A percentile compares a stretch with the other conserved stretches of the same genome.
These are phyloP conservation scores for Candida pseudoglaebosa DNA, from an alignment of 805 yeast genomes.

Conservation along the genomic window DNA sequence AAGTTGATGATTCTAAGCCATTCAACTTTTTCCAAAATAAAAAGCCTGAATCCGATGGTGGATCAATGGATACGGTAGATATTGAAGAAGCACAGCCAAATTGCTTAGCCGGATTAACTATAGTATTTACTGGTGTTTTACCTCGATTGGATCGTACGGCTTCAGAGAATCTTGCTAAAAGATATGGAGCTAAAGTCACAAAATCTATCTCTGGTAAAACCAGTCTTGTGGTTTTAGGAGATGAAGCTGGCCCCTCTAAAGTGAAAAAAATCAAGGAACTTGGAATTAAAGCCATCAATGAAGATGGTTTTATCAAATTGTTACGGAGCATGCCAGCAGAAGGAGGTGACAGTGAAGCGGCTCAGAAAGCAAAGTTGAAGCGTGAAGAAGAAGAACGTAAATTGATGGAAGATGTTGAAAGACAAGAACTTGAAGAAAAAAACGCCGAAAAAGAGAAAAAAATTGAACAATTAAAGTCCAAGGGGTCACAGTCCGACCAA, in stretches of 20 bases:
- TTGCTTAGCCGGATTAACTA: slow-evolving; percentile 82
- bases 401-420: slow-evolving; percentile 41
- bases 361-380: slow-evolving; percentile 67
- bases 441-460: slow-evolving; percentile 33
- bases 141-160: slow-evolving; percentile 76
- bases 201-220: slow-evolving; percentile 83
- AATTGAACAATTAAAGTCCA: not conserved
- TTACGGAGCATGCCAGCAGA: slow-evolving; percentile 79
- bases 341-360: slow-evolving; percentile 84
- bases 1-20: slow-evolving; percentile 48
- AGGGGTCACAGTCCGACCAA: slow-evolving; percentile 1
- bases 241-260: slow-evolving; percentile 96
- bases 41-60: slow-evolving; percentile 15
- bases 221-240: slow-evolving; percentile 84
- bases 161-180: slow-evolving; percentile 72
- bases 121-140: slow-evolving; percentile 88
- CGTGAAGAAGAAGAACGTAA: slow-evolving; percentile 62
- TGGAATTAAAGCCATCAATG: slow-evolving; percentile 76
- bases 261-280: slow-evolving; percentile 71
- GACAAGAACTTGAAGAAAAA: slow-evolving; percentile 43
- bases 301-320: slow-evolving; percentile 78
- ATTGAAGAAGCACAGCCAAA: slow-evolving; percentile 82
- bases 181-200: slow-evolving; percentile 89
- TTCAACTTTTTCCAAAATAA: slow-evolving; percentile 48
- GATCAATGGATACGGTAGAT: slow-evolving; percentile 36